A percentile compares a stretch with the other conserved stretches of the same genome.
These are phyloP conservation scores for Grifola frondosa DNA, from an alignment of 1,284 basidiomycete genomes.

Conservation along the genomic window DNA sequence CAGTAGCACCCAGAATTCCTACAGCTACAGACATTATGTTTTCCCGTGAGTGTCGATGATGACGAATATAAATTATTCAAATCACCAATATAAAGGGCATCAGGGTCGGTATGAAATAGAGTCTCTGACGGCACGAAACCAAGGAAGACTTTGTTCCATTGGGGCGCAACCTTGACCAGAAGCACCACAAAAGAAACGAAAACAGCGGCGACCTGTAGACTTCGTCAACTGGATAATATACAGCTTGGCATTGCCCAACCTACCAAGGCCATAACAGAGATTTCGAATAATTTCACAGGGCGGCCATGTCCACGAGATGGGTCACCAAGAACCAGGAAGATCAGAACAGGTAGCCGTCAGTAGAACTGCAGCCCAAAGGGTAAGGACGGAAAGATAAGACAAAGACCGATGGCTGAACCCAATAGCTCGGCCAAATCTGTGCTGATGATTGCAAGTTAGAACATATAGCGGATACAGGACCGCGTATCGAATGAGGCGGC, in stretches of 20 bases:
- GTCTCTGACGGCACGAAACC: conserved; percentile 78
- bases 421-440: conserved; percentile 76
- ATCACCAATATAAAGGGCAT: conserved; percentile 77
- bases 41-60: too few species aligned
- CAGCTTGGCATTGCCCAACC: conserved; percentile 30
- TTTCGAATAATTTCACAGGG: conserved; percentile 75
- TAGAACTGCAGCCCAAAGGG: conserved; percentile 80
- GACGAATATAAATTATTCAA: background rate
- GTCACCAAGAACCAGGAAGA: conserved; percentile 67
- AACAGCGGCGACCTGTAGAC: conserved; percentile 66
- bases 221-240: background rate
- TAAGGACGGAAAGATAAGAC: conserved; percentile 81
- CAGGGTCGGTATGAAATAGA: conserved; percentile 47
- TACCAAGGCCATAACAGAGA: conserved; percentile 58
- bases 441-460: conserved; percentile 78
- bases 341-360: conserved; percentile 77
- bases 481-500: conserved; percentile 57
- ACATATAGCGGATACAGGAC: conserved; percentile 69
- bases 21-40: conserved; percentile 72
- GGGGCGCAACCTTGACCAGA: conserved; percentile 66
- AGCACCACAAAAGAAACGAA: conserved; percentile 80
- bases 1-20: conserved; percentile 81
- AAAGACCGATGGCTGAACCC: conserved; percentile 77
- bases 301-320: conserved; percentile 56
- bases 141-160: conserved; percentile 78